Evolutionary conservation across 2,329 filamentous ascomycete genomes (phyloP), one percentile per base, ranked within the genome.

Genomic region (Colletotrichum somersetense): DNA sequence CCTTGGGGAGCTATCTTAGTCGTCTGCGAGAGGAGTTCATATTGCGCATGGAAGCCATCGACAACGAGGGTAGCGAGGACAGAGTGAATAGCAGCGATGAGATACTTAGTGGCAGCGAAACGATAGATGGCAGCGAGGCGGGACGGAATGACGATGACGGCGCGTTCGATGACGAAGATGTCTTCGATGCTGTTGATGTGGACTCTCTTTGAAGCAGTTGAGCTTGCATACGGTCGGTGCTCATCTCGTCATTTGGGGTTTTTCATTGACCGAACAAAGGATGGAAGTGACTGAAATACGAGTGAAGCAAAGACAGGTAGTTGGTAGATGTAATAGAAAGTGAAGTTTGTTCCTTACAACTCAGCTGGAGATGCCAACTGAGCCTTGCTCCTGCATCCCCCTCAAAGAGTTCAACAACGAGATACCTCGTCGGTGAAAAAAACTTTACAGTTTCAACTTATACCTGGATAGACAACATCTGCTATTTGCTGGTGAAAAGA

Each of bases 1-100:
- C 89, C 0, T 81, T 97, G 40, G 82, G 84, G 26, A 84, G 83
- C 56, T 95, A 93, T 87, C 80, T 96, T 56, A 84, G 82, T 66
- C 87, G 87, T 72, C 80, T 96, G 16, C 93, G 96, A 78, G 87
- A 87, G 61, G 93, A 97, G 66, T 97, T 97, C 77, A 86, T 93
- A 10, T 76, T 85, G 5, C 85, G 89, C 10, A 95, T 97, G 93
- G 86, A 89, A 30, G 86, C 86, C 1, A 88, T 95, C 38, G 89
- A 93, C 14, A 50, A 30, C 18, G 55, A 55, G 5, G 38, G 11
- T 4, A 26, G 16, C 16, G 35, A 40, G 12, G n/a, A 18, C 6
- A 23, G 7, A 3, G 16, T 50, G 33, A 30, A 23, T n/a, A 5
- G 7, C 8, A 44, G 35, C 5, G 35, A 40, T 20, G 38, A n/a